Evolutionary conservation across 192 early-diverging fungal genomes (phyloP).

Genomic region (Backusella circina): DNA sequence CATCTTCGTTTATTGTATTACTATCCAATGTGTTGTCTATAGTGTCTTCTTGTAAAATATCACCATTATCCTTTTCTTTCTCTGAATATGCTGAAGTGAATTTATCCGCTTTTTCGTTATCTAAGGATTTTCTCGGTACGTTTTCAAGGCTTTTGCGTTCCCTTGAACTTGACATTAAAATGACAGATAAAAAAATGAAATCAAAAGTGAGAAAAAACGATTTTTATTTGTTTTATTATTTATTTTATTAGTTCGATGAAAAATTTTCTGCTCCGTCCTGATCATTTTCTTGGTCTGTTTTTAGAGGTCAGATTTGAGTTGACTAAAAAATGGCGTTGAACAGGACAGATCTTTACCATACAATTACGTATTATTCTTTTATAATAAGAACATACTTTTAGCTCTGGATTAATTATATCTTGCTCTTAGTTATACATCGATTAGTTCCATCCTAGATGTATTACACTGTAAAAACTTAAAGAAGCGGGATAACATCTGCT

Average conservation of each 20-base stretch:
- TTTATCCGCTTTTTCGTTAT: background rate
- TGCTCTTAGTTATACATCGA: background rate
- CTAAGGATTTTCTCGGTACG: background rate
- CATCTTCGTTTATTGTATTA: background rate
- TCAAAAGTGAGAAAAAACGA: background rate
- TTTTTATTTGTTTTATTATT: background rate
- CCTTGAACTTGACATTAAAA: background rate
- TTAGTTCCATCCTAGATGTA: background rate
- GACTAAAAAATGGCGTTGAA: background rate
- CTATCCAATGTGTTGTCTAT: background rate
- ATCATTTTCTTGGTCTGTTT: background rate
- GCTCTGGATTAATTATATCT: background rate
- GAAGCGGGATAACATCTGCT: background rate
- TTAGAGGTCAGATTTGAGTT: background rate
- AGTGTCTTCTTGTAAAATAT: background rate
- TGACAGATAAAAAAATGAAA: background rate
- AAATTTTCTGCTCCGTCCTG: background rate
- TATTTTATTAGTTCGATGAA: background rate
- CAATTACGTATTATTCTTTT: background rate
- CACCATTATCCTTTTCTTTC: background rate
- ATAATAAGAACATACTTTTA: background rate
- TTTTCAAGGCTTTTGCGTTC: background rate
- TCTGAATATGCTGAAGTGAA: background rate
- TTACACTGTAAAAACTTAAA: background rate
- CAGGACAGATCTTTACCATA: background rate